Base-by-base conservation (phyloP, 164 flowering plant genomes). In the Umbellularia californica region DNA sequence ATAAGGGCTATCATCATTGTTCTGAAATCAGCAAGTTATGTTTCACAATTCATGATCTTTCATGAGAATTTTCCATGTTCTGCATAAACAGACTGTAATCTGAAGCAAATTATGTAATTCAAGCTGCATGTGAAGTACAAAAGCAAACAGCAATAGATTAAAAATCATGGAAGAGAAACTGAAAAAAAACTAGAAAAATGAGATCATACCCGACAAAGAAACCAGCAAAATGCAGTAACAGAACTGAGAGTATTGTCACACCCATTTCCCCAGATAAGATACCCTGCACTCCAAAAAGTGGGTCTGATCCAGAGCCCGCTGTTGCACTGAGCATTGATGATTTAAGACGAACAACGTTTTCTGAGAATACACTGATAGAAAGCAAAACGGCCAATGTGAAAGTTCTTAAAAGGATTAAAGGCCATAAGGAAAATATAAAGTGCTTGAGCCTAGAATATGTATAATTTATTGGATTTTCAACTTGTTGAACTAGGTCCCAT, bases 201-300 rank as follows among this genome's bases (percentile, higher is more conserved):
- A 28, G 3, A 55, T 64, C 86, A 75, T 83, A 90, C 97, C 95
- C 95, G 22, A 90, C 90, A 77, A 92, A 83, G 82, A 90, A 90
- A 58, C 97, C 95, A 63, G 87, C 84, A 70, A 83, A 84, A 82
- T 90, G 97, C 74, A 92, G 73, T 75, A 88, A 76, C 51, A 90
- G 47, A 65, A 90, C 95, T 58, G 95, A 85, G 24, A 89, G 81
- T 51, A 86, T 72, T 35, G 83, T 72, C 69, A 71, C 73, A 13
- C 94, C 97, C 71, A 89, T 68, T 78, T 93, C 92, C 76, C 91
- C 88, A 50, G 88, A 86, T 27, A 88, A 70, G 50, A 88, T 68
- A 50, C 77, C 82, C 76, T 83, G 82, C 72, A 84, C 52, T 23
- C 74, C 80, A 71, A 50, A 69, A 47, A 83, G 19, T 52, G 79